Conservation (phyloP, 2,329 filamentous ascomycete genomes). For the Talaromyces sp. region DNA sequence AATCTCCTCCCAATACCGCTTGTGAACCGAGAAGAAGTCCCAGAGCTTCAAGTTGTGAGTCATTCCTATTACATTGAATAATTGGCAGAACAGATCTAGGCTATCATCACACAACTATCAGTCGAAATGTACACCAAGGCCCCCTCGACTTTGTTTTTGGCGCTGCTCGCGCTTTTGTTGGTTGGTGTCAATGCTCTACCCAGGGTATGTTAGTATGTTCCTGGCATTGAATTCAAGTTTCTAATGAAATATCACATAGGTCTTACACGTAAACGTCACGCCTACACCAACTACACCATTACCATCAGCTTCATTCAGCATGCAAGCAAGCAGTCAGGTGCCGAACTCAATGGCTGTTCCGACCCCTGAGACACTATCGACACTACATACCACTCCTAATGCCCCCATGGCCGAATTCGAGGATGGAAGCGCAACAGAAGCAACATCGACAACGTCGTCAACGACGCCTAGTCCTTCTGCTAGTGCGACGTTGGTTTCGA, state of each 20-base stretch:
- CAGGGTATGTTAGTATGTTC: neutral
- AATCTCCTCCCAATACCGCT: neutral
- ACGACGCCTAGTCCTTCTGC: neutral
- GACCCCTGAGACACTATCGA: neutral
- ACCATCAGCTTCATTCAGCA: neutral
- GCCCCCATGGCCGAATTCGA: neutral
- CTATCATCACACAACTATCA: neutral
- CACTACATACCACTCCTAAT: neutral
- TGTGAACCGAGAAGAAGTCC: neutral
- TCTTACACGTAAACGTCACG: neutral
- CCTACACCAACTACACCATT: neutral
- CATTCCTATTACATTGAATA: neutral
- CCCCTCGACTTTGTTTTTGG: neutral
- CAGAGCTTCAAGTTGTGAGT: neutral
- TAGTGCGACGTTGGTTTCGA: neutral
- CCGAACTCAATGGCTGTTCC: neutral
- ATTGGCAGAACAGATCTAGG: neutral
- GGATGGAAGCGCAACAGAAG: neutral
- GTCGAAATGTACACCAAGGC: constrained; percentile 9
- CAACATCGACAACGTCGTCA: neutral
- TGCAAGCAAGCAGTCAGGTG: neutral
- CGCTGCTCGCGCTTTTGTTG: neutral
- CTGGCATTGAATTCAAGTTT: neutral
- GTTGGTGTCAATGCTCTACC: constrained; percentile 12
- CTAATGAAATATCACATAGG: neutral